Evolutionary conservation across 2,329 filamentous ascomycete species (phyloP).

Genomic region (Claviceps paspali): DNA sequence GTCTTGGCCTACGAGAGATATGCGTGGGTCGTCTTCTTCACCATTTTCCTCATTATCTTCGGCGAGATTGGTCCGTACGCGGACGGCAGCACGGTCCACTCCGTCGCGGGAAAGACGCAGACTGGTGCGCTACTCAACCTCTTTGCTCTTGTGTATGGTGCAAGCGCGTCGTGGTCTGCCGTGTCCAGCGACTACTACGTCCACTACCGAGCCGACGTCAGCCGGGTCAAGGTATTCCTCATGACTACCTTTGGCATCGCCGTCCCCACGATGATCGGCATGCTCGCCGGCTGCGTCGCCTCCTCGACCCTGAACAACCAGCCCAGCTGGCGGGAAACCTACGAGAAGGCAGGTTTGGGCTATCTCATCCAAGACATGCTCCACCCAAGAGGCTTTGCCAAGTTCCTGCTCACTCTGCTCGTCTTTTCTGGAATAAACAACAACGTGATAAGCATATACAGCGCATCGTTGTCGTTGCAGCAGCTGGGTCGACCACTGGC

Average conservation of each 20-base stretch:
- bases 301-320: constrained; percentile 24
- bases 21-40: constrained; percentile 31
- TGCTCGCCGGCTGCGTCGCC: constrained; percentile 28
- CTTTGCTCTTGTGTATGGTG: constrained; percentile 31
- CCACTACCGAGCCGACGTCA: constrained; percentile 30
- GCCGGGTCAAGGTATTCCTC: constrained; percentile 29
- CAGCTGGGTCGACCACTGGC: constrained; percentile 20
- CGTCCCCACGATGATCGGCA: constrained; percentile 32
- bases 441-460: constrained; percentile 23
- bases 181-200: constrained; percentile 17
- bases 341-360: constrained; percentile 25
- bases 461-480: constrained; percentile 24
- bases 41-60: constrained; percentile 34
- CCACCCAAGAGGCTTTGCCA: constrained; percentile 29
- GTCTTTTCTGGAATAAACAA: constrained; percentile 23
- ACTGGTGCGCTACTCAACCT: constrained; percentile 26
- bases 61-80: constrained; percentile 27
- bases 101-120: constrained; percentile 18
- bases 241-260: constrained; percentile 31
- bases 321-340: constrained; percentile 22
- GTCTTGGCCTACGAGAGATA: constrained; percentile 35
- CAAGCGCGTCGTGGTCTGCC: constrained; percentile 32
- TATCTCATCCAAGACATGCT: constrained; percentile 29
- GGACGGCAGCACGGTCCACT: constrained; percentile 21
- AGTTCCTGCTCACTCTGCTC: constrained; percentile 23